Base-by-base conservation (phyloP, 2,329 filamentous ascomycete genomes). In the Thielaviopsis populi region DNA sequence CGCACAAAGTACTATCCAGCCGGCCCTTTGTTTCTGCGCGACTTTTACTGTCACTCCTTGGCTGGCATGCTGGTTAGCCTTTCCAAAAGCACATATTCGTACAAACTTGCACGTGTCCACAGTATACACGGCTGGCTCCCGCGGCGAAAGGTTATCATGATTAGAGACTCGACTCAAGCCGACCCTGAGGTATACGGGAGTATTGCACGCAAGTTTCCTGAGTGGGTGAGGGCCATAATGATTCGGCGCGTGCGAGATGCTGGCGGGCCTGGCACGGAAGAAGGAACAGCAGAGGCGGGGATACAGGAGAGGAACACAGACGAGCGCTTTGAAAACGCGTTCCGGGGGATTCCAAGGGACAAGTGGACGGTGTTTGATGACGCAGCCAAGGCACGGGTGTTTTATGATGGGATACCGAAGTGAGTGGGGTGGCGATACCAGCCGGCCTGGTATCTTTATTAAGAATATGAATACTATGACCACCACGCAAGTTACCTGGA, bases 101-200 rank as follows among this genome's bases (percentile, higher is more conserved):
- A 96, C 79, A 97, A 97, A 74, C 82, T 87, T 11, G 82, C 86
- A 65, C 84, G 87, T 19, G 90, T 96, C 73, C 79, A 81, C 65
- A 89, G 90, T 75, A 82, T 97, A 30, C 81, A 90, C 68, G 74
- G 75, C 0, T 94, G 88, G 88, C 79, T 96, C 59, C 92, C 92
- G 0, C 80, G 80, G 69, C 80, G 88, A 66, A 88, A 86, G 69
- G 86, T 95, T 75, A 83, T 97, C 67, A 86, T 86, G 68, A 85
- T 97, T 68, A 92, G 92, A 0, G 92, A 97, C 74, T 92, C 87
- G 46, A 96, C 91, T 0, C 92, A 96, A 74, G 87, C 83, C 30
- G 92, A 97, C 69, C 91, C 92, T 0, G 92, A 97, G 72, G 83
- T 89, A 0, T 97, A 96, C 71, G 91, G 86, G 33, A 85, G 91